Evolutionary conservation across 768 basidiomycete genomes (phyloP).

Genomic region (Gloeopeniophorella convolvens): DNA sequence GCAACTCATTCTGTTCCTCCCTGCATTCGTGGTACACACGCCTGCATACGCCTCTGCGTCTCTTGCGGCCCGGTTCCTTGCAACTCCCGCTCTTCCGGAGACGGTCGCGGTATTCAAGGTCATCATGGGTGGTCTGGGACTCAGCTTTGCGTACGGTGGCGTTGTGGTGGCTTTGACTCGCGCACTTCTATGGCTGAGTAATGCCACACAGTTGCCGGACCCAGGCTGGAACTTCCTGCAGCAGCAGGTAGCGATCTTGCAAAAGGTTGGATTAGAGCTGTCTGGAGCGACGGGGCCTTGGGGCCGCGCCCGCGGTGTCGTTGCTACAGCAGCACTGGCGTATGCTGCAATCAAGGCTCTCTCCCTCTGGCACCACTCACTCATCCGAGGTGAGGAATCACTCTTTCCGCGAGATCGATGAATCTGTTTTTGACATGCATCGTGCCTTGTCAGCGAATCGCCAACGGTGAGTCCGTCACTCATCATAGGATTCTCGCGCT

Average conservation of each 20-base stretch:
- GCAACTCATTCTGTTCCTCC: slow-evolving; percentile 54
- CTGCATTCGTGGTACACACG: slow-evolving; percentile 79
- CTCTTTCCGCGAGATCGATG: background rate
- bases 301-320: slow-evolving; percentile 6
- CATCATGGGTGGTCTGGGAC: slow-evolving; percentile 52
- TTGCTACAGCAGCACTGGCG: slow-evolving; percentile 18
- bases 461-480: slow-evolving; percentile 23
- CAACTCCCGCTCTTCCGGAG: slow-evolving; percentile 69
- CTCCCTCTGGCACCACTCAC: slow-evolving; percentile 40
- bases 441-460: slow-evolving; percentile 23
- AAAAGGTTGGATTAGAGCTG: background rate
- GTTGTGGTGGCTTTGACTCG: slow-evolving; percentile 1
- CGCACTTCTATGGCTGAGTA: background rate
- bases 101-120: slow-evolving; percentile 95
- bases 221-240: background rate
- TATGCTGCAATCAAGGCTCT: slow-evolving; percentile 30
- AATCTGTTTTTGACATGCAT: background rate
- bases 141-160: slow-evolving; percentile 5
- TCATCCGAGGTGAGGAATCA: slow-evolving; percentile 32
- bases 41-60: slow-evolving; percentile 81
- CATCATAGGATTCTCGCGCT: background rate
- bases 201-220: background rate
- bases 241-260: background rate
- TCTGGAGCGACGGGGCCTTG: background rate
- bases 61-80: slow-evolving; percentile 63